phyloP scores from a whole-genome alignment of 352 stramenopile species.

The Phytophthora chlamydospora region DNA sequence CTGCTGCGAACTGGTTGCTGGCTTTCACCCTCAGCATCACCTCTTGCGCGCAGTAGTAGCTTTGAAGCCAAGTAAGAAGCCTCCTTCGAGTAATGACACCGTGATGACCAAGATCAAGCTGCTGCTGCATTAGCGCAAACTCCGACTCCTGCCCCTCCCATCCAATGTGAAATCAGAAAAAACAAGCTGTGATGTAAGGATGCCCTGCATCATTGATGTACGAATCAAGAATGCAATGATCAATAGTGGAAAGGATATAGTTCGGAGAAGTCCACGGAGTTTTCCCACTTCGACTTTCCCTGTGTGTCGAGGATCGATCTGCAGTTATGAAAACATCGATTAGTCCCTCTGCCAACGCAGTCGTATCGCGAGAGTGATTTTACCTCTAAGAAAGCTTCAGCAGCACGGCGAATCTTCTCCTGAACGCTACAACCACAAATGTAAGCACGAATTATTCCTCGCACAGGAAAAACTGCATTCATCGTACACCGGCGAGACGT shows the following conservation, averaged over 20 bases:
- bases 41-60: conserved; percentile 44
- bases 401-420: conserved; percentile 61
- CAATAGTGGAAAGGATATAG: conserved; percentile 55
- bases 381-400: conserved; percentile 59
- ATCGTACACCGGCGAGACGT: conserved; percentile 29
- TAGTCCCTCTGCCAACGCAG: not conserved
- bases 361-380: not conserved
- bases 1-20: conserved; percentile 27
- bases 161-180: conserved; percentile 38
- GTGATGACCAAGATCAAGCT: conserved; percentile 51
- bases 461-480: not conserved
- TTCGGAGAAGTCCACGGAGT: conserved; percentile 51
- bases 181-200: conserved; percentile 30
- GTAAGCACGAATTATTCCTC: not conserved
- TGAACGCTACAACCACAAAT: conserved; percentile 27
- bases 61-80: conserved; percentile 49
- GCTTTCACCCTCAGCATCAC: conserved; percentile 27
- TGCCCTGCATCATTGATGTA: conserved; percentile 1
- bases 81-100: conserved; percentile 48
- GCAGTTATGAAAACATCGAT: not conserved
- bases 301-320: conserved; percentile 52
- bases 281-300: conserved; percentile 53
- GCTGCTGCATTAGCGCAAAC: conserved; percentile 54
- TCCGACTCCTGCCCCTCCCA: conserved; percentile 55
- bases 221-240: not conserved